phyloP scores from a whole-genome alignment of 1,284 basidiomycete species.

The Puccinia horiana region DNA sequence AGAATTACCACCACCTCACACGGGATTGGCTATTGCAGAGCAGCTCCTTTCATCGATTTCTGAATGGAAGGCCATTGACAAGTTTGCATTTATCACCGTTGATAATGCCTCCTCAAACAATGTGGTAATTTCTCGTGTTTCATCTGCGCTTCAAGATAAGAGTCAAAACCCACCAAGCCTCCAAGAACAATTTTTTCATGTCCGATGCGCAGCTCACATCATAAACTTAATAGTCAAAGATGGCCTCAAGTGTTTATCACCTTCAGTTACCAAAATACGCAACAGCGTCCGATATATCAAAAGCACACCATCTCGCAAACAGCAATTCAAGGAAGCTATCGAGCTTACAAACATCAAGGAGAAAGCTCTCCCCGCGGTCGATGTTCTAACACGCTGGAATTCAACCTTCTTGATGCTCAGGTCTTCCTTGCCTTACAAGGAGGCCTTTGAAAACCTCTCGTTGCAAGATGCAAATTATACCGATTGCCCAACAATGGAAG shows the following conservation, averaged over 20 bases:
- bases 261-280: background rate
- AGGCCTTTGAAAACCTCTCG: background rate
- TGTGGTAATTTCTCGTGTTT: background rate
- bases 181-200: background rate
- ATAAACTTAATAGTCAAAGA: background rate
- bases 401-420: background rate
- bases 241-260: background rate
- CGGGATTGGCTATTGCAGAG: background rate
- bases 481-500: background rate
- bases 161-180: background rate
- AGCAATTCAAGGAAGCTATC: background rate
- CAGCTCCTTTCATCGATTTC: background rate
- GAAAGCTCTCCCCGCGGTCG: background rate
- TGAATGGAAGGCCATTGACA: background rate
- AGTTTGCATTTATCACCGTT: background rate
- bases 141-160: background rate
- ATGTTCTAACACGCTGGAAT: background rate
- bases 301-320: background rate
- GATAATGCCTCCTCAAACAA: background rate
- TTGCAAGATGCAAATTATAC: background rate
- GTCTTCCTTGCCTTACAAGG: background rate
- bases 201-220: background rate
- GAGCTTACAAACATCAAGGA: background rate
- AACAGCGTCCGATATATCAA: background rate
- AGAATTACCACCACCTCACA: background rate